phyloP scores from a whole-genome alignment of 495 filamentous ascomycete genomes.

The Ascobolus immersus region DNA sequence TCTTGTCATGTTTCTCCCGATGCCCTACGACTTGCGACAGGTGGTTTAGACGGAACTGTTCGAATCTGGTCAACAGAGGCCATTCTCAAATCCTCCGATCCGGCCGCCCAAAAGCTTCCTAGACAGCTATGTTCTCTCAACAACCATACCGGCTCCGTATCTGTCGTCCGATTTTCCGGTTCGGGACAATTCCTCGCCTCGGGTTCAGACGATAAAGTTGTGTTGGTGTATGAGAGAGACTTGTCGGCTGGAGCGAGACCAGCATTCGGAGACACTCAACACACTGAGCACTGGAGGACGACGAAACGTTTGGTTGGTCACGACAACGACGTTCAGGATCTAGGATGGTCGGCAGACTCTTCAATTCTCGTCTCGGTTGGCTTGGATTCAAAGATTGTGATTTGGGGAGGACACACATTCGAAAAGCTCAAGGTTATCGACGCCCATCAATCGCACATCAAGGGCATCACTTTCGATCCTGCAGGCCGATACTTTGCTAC shows the following conservation, averaged over 20 bases:
- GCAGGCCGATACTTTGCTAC: constrained; percentile 99
- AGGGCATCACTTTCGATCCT: constrained; percentile 93
- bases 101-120: constrained; percentile 41
- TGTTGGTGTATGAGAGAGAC: constrained; percentile 85
- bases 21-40: constrained; percentile 69
- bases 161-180: constrained; percentile 83
- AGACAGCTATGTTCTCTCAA: constrained; percentile 92
- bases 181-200: constrained; percentile 85
- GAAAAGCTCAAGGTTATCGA: constrained; percentile 86
- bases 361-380: constrained; percentile 90
- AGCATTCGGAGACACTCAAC: constrained; percentile 52
- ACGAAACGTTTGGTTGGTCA: constrained; percentile 78
- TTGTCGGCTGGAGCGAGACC: constrained; percentile 7
- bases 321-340: constrained; percentile 95
- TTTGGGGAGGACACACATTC: constrained; percentile 94
- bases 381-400: constrained; percentile 88
- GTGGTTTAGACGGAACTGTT: constrained; percentile 59
- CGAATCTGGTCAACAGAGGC: constrained; percentile 93
- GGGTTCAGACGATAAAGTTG: constrained; percentile 92
- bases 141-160: constrained; percentile 91
- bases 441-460: constrained; percentile 87
- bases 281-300: constrained; percentile 92
- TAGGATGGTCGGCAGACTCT: constrained; percentile 90
- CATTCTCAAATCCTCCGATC: constrained; percentile 51
- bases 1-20: constrained; percentile 92